Base-by-base conservation (phyloP, 2,329 filamentous ascomycete genomes). In the Proliferodiscus dingleyae region DNA sequence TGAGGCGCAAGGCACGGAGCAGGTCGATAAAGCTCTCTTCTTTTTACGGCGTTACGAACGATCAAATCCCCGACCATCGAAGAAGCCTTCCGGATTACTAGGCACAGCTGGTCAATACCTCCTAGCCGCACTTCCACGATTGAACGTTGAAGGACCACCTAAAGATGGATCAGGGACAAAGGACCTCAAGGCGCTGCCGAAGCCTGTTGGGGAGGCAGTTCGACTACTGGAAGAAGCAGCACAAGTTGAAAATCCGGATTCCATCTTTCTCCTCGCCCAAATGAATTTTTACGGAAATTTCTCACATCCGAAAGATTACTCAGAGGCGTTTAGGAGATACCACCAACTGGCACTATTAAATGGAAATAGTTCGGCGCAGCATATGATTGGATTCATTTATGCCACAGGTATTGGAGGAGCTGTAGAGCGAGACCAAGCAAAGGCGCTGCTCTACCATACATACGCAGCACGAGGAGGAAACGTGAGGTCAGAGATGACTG, bases 241-340 rank as follows among this genome's bases (percentile, higher is more conserved):
- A 3, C 66, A 72, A 6, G 59, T 71, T 34, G 57, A 65, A 34
- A 74, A 89, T 61, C 77, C 87, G 2, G 90, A 98, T 64, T 93
- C 93, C 4, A 79, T 97, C 37, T 95, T 85, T 61, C 73, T 95
- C 13, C 75, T 98, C 19, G 93, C 88, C 15, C 88, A 98, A 64
- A 84, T 98, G 76, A 95, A 94, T 71, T 97, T 97, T 67, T 89
- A 93, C 60, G 93, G 93, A 63, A 96, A 97, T 67, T 95, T 85
- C 67, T 86, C 87, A 18, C 78, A 96, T 60, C 90, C 91, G 2
- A 78, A 84, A 53, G 82, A 96, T 63, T 89, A 95, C 56, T 73
- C 78, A 24, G 74, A 79, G 38, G 88, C 93, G 0, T 95, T 95
- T 63, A 73, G 78, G 54, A 78, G 88, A 69, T 98, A 97, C 66